These are phyloP conservation scores for Leishmania turanica DNA, from an alignment of 208 protist genomes.

Conservation along the genomic window DNA sequence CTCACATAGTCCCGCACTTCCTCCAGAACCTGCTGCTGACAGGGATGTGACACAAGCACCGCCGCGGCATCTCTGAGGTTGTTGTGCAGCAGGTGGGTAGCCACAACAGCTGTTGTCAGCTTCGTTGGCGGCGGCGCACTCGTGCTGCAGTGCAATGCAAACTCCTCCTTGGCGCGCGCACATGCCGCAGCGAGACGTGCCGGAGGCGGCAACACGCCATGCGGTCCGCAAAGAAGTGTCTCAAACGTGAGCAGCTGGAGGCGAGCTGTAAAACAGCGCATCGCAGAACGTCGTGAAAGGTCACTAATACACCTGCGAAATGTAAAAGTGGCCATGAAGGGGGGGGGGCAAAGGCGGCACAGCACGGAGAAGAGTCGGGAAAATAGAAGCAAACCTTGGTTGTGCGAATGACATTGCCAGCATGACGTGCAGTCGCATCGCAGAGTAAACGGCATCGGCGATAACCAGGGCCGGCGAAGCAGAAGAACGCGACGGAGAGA, in stretches of 20 bases:
- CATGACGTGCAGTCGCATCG: neutral
- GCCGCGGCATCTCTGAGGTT: slow-evolving; percentile 40
- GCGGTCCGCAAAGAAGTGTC: slow-evolving; percentile 49
- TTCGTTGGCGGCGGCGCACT: slow-evolving; percentile 53
- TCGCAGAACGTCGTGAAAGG: slow-evolving; percentile 4
- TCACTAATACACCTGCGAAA: neutral
- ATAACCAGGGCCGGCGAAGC: neutral
- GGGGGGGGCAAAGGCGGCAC: neutral
- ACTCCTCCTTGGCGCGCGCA: slow-evolving; percentile 13
- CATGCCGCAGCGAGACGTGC: slow-evolving; percentile 8
- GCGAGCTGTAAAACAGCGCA: slow-evolving; percentile 33
- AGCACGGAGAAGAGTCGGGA: neutral
- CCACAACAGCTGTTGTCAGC: slow-evolving; percentile 44
- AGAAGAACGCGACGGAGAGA: neutral
- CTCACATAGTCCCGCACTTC: slow-evolving; percentile 27
- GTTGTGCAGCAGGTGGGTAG: slow-evolving; percentile 28
- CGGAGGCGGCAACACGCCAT: slow-evolving; percentile 16
- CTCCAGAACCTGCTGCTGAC: slow-evolving; percentile 20
- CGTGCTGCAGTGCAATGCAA: slow-evolving; percentile 31
- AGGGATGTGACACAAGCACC: slow-evolving; percentile 50
- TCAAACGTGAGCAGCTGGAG: slow-evolving; percentile 60
- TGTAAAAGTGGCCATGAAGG: neutral
- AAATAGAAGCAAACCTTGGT: neutral
- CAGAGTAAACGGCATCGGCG: neutral
- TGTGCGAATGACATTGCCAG: neutral